phyloP scores from a whole-genome alignment of 2,329 filamentous ascomycete species.

The Cercospora sp. region DNA sequence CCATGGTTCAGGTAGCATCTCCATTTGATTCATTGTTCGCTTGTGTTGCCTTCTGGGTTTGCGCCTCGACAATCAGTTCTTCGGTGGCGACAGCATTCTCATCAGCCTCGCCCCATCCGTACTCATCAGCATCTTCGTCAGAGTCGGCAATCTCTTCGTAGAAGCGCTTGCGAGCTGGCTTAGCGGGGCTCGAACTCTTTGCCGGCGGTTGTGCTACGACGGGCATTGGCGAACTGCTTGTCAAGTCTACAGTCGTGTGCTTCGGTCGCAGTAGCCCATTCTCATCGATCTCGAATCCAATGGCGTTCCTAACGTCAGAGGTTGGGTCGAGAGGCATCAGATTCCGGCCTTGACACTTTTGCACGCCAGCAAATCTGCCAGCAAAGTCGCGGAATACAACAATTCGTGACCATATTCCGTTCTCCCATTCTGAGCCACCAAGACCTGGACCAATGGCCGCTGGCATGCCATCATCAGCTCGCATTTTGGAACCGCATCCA shows the following conservation, averaged over 20 bases:
- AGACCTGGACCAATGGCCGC: conserved; percentile 75
- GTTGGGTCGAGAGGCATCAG: conserved; percentile 38
- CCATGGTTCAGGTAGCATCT: conserved; percentile 4
- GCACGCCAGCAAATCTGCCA: conserved; percentile 46
- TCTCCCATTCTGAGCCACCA: conserved; percentile 76
- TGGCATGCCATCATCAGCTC: conserved; percentile 50
- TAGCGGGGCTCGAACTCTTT: conserved; percentile 10
- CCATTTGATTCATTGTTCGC: not conserved
- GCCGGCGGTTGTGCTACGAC: not conserved
- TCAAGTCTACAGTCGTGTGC: conserved; percentile 26
- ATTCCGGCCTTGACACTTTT: conserved; percentile 46
- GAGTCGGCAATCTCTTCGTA: conserved; percentile 59
- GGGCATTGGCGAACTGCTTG: conserved; percentile 12
- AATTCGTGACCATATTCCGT: conserved; percentile 69
- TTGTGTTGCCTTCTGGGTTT: not conserved
- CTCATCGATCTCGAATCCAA: conserved; percentile 49
- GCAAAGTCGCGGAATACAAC: conserved; percentile 74
- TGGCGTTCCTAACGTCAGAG: conserved; percentile 49
- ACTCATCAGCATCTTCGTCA: conserved; percentile 64
- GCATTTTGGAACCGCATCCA: conserved; percentile 80
- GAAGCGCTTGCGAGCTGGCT: conserved; percentile 55
- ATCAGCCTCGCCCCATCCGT: conserved; percentile 69
- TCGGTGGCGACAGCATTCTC: conserved; percentile 48
- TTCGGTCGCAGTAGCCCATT: conserved; percentile 44
- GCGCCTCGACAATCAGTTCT: not conserved